Conservation (phyloP, 2,329 filamentous ascomycete species). For the Penicillium carneum region DNA sequence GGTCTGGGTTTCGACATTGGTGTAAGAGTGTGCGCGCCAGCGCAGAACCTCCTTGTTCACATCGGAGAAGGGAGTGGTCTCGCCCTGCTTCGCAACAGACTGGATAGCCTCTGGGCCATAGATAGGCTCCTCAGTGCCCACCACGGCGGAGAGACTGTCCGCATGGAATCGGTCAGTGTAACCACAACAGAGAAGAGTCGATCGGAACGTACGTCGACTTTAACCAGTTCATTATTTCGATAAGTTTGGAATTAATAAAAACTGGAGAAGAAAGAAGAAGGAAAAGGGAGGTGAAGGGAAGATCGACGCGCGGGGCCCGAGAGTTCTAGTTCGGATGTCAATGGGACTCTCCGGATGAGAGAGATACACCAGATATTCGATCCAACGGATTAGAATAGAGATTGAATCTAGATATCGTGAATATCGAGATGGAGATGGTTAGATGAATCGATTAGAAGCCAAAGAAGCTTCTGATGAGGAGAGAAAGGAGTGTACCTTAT, state of each 20-base stretch:
- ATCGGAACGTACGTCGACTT: constrained; percentile 77
- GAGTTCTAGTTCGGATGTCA: constrained; percentile 37
- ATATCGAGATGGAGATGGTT: background rate
- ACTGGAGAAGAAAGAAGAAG: constrained; percentile 22
- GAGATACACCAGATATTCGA: constrained; percentile 14
- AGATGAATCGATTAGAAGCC: background rate
- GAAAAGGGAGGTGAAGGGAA: constrained; percentile 38
- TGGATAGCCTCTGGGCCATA: constrained; percentile 89
- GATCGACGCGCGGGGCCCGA: constrained; percentile 46
- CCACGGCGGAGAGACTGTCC: constrained; percentile 72
- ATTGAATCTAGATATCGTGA: background rate
- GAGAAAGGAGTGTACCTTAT: constrained; percentile 20
- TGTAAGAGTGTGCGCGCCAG: constrained; percentile 82
- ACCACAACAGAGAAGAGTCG: constrained; percentile 23
- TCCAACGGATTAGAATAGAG: background rate
- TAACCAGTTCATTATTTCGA: constrained; percentile 85
- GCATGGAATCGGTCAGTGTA: constrained; percentile 58
- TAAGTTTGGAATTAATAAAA: constrained; percentile 1
- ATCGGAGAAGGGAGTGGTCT: constrained; percentile 80
- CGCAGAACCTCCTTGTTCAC: constrained; percentile 77
- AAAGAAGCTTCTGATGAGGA: background rate
- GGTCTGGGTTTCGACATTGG: constrained; percentile 90
- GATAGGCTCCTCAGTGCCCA: constrained; percentile 93
- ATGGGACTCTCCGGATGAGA: constrained; percentile 25
- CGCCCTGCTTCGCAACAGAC: constrained; percentile 81